Evolutionary conservation across 345 rosid genomes (phyloP).

Genomic region (Linum lewisii): DNA sequence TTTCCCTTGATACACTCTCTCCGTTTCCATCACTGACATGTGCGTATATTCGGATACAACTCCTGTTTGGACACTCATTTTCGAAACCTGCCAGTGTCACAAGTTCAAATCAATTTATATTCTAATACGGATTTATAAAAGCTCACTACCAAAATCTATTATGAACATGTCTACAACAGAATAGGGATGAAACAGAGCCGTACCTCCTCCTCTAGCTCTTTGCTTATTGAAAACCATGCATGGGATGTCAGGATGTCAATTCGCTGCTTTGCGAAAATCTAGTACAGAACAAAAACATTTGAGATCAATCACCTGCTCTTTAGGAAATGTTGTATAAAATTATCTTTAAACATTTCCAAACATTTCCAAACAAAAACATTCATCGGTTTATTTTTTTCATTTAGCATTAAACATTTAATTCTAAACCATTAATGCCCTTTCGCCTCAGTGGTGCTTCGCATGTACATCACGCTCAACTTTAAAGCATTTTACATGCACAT

Average conservation of each 20-base stretch:
- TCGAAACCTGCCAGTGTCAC: constrained; percentile 40
- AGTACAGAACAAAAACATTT: constrained; percentile 5
- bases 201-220: constrained; percentile 70
- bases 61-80: constrained; percentile 51
- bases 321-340: no score
- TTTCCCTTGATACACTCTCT: constrained; percentile 26
- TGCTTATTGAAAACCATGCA: constrained; percentile 76
- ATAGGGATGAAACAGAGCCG: no score
- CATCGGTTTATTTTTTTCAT: no score
- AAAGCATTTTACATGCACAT: no score
- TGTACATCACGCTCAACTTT: no score
- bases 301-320: not conserved
- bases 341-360: not conserved
- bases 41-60: constrained; percentile 62
- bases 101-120: not conserved
- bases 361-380: no score
- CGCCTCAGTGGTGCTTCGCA: no score
- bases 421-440: no score
- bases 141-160: no score
- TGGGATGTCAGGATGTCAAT: constrained; percentile 72
- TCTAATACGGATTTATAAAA: no score
- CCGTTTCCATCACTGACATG: constrained; percentile 46
- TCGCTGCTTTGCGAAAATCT: constrained; percentile 66
- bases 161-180: no score
- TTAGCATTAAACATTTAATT: no score